A percentile compares a stretch with the other conserved stretches of the same genome.
phyloP scores from a whole-genome alignment of 176 grass and related monocot genomes.

The Triticum dicoccoides region DNA sequence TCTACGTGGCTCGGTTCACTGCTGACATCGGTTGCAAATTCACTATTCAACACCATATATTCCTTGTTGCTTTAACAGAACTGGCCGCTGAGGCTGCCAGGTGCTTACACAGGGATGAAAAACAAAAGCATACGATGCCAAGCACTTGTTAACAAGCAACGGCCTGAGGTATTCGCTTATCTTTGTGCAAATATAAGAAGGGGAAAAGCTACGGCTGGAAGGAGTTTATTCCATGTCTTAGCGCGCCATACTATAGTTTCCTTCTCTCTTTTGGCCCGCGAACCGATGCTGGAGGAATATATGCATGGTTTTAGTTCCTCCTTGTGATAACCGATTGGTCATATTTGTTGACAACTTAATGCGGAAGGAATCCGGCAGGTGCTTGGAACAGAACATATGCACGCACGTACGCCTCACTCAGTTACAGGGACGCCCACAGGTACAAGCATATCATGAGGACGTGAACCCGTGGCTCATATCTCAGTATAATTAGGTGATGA shows the following conservation, averaged over 20 bases:
- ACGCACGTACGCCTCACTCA: not conserved
- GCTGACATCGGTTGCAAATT: constrained; percentile 18
- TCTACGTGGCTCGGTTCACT: not conserved
- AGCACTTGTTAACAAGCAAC: constrained; percentile 48
- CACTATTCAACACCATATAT: constrained; percentile 19
- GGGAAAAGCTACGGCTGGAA: constrained; percentile 33
- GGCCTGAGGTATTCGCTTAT: constrained; percentile 34
- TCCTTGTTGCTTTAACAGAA: not conserved
- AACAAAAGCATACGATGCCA: constrained; percentile 42
- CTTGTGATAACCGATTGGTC: constrained; percentile 12
- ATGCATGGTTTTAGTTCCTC: constrained; percentile 26
- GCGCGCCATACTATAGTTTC: not conserved
- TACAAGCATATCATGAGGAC: constrained; percentile 19
- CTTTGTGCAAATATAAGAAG: constrained; percentile 13
- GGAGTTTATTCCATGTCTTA: constrained; percentile 21
- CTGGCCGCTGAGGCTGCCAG: not conserved
- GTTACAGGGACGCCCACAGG: not conserved
- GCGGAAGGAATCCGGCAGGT: constrained; percentile 34
- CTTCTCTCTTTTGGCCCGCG: not conserved
- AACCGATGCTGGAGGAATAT: constrained; percentile 42
- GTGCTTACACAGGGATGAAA: not conserved
- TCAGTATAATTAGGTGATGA: constrained; percentile 2
- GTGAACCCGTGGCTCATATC: constrained; percentile 21
- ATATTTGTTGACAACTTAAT: constrained; percentile 38
- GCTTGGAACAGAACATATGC: constrained; percentile 41